Conservation (phyloP, 257 asterid species). For the Lantana camara region DNA sequence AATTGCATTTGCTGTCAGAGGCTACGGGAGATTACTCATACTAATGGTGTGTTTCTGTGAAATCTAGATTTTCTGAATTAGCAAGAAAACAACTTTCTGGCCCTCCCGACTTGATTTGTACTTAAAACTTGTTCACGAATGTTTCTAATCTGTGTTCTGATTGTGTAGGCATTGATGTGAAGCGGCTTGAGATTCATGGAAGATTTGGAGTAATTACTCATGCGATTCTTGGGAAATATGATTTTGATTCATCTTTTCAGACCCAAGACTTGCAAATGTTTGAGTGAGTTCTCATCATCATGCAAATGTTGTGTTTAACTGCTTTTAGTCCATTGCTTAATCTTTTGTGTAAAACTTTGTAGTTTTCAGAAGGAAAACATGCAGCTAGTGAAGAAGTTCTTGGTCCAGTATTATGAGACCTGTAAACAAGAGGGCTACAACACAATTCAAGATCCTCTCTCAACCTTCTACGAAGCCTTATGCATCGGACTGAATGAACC, state of each 20-base stretch:
- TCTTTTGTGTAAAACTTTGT: too few relatives aligned
- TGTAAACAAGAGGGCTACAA: conserved; percentile 62
- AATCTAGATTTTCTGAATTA: neutral
- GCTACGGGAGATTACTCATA: conserved; percentile 70
- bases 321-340: too few relatives aligned
- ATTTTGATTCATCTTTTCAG: conserved; percentile 30
- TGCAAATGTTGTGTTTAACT: too few relatives aligned
- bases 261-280: conserved; percentile 43
- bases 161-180: conserved; percentile 43
- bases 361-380: conserved; percentile 59
- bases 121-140: neutral
- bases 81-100: neutral
- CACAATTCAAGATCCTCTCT: conserved; percentile 59
- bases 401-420: conserved; percentile 60
- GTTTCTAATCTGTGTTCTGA: neutral
- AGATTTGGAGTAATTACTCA: conserved; percentile 66
- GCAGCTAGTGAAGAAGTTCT: conserved; percentile 54
- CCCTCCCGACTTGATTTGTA: too few relatives aligned
- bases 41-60: conserved; percentile 42
- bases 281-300: conserved; percentile 46
- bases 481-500: conserved; percentile 48
- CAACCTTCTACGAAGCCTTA: conserved; percentile 61
- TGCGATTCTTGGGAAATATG: conserved; percentile 51
- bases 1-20: conserved; percentile 57
- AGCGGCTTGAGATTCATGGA: conserved; percentile 76